Evolutionary conservation across 768 basidiomycete species (phyloP), one percentile per base, ranked within the genome.

Genomic region (Russula brevipes): DNA sequence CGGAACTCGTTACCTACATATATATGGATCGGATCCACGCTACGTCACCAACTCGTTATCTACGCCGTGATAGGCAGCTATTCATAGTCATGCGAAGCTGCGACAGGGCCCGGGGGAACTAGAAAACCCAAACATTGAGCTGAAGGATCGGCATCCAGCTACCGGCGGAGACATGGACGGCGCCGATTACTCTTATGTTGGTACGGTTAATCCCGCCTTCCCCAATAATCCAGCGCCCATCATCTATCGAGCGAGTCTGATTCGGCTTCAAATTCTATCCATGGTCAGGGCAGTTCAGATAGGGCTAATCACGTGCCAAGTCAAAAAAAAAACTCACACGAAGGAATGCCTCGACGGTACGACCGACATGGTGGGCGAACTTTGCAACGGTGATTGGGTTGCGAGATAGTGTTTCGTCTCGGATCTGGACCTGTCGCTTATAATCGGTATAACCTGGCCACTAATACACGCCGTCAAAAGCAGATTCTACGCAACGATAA

Each of bases 91-190:
- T 31, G n/a, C 38, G 35, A 14, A 9, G 31, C 17, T 8, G 8
- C 6, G 14, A 17, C 4, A 24, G 24, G n/a, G n/a, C n/a, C 24
- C 24, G 31, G n/a, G 31, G 31, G 5, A 31, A 31, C 47, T 50
- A 64, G 31, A 45, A 24, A 3, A 64, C 31, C n/a, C 45, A 64
- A 19, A 11, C 9, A 16, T 19, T 35, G 5, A 60, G 54, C 41
- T 64, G 63, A 39, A 65, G 61, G n/a, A 65, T 65, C 9, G 64
- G 64, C 64, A 65, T 65, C 64, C 64, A 65, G 9, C 61, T 51
- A 12, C 64, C 64, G 5, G 55, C 55, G 5, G 64, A 65, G 30
- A 63, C 64, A 7, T 65, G 61, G 3, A 65, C 36, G 16, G 52
- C 61, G 5, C 64, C 64, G 19, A 65, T 63, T 5, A 65, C 19